Evolutionary conservation across 371 early-diverging fungal species (phyloP), one percentile per base, ranked within the genome.

Genomic region (Syncephalastrum contaminatum): DNA sequence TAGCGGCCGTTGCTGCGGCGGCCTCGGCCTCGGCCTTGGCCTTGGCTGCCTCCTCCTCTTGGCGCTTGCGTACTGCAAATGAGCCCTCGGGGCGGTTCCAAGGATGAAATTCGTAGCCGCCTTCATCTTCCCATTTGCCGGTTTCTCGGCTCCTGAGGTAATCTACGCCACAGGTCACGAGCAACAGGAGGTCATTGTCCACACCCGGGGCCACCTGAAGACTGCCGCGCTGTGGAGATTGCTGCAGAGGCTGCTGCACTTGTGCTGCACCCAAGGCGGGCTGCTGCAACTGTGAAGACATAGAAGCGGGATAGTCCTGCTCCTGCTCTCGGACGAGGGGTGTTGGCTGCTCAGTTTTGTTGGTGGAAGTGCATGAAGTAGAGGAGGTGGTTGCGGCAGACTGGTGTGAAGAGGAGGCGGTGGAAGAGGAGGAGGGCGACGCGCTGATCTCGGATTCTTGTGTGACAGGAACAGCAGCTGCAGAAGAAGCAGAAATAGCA

Each of bases 51-150:
- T 55, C 20, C 63, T 52, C 25, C 56, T 47, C 8, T 53, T 59
- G 12, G 5, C 43, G 39, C 19, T 62, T 53, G n/a, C 64, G 69
- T 0, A 72, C 69, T 2, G 71, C 67, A 69, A 75, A 75, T 10
- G 75, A 75, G 21, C 72, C 67, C 39, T 73, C 69, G 20, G 74
- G 63, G 52, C 74, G 54, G 47, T 77, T 77, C 75, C 78, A 78
- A 16, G 75, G 78, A 63, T 78, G 78, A 39, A 74, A 75, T 8
- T 72, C 67, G 52, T 78, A 78, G 0, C 73, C 75, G n/a, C 71
- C 75, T 52, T 78, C 78, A 51, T 74, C 73, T 54, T 74, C 75
- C 78, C 78, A 78, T 58, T 72, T 67, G 15, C 69, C 64, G 24
- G 67, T 69, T 51, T 78, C 78, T 16, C 63, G 59, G 14, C 62